Evolutionary conservation across 768 basidiomycete species (phyloP).

Genomic region (Sporobolomyces pararoseus): DNA sequence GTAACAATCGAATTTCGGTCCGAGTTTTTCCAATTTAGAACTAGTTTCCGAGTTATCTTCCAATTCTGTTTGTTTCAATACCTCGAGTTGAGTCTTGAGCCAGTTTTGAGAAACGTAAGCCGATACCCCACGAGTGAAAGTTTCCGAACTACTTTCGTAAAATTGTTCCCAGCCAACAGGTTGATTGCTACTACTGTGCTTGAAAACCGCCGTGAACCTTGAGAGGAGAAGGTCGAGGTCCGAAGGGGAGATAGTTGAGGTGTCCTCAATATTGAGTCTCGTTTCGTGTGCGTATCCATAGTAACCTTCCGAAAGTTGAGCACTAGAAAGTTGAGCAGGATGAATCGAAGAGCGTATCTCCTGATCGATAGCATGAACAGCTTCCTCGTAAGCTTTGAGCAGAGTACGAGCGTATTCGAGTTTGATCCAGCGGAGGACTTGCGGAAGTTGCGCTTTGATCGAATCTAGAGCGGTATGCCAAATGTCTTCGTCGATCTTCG

Average conservation of each 20-base stretch:
- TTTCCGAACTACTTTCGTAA: neutral
- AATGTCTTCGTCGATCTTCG: neutral
- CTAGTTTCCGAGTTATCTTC: neutral
- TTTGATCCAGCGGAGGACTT: neutral
- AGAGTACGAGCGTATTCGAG: neutral
- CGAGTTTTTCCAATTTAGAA: neutral
- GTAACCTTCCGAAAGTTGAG: neutral
- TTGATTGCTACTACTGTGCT: neutral
- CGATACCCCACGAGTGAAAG: neutral
- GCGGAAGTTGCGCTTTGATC: neutral
- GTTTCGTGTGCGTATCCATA: neutral
- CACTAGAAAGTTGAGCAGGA: neutral
- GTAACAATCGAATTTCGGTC: neutral
- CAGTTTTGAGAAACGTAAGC: neutral
- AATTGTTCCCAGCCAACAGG: neutral
- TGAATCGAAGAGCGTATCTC: neutral
- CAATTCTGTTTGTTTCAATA: neutral
- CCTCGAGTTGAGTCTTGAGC: neutral
- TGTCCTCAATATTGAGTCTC: neutral
- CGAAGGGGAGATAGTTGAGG: neutral
- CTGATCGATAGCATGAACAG: neutral
- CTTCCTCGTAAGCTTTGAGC: neutral
- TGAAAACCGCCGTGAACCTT: neutral
- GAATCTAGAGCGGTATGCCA: neutral
- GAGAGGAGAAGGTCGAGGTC: constrained; percentile 2